Conservation (phyloP, 1,284 basidiomycete genomes). For the Trametes pubescens region DNA sequence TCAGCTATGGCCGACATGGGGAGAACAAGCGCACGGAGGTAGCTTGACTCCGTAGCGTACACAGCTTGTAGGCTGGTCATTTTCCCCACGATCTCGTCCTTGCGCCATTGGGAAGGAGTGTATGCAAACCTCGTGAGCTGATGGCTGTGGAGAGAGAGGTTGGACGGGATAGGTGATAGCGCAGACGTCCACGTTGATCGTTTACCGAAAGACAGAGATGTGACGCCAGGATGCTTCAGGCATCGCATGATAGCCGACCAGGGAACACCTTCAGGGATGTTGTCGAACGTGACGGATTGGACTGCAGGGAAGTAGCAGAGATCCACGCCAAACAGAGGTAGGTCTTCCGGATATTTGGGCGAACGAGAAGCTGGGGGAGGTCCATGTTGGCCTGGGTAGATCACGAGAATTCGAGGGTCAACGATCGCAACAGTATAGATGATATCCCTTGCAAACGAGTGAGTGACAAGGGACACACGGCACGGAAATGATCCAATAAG, state of each 20-base stretch:
- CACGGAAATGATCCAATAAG: neutral
- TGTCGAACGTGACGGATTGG: neutral
- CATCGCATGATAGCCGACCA: constrained; percentile 1
- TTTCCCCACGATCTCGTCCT: neutral
- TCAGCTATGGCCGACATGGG: neutral
- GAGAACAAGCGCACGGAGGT: neutral
- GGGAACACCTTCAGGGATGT: neutral
- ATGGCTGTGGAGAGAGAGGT: neutral
- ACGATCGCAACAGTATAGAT: too few relatives aligned
- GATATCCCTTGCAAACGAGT: too few relatives aligned
- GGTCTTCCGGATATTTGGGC: too few relatives aligned
- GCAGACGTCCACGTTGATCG: neutral
- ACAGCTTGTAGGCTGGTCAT: neutral
- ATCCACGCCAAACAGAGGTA: too few relatives aligned
- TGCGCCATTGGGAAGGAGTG: neutral
- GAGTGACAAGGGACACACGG: neutral
- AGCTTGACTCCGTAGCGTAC: neutral
- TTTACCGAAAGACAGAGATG: neutral
- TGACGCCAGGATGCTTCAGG: neutral
- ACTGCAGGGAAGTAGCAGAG: too few relatives aligned
- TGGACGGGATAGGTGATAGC: neutral
- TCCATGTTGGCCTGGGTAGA: too few relatives aligned
- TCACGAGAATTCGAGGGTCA: too few relatives aligned
- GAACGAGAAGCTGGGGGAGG: too few relatives aligned
- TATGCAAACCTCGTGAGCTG: neutral